Evolutionary conservation across 306 rosid species (phyloP).

Genomic region (Vicia villosa): DNA sequence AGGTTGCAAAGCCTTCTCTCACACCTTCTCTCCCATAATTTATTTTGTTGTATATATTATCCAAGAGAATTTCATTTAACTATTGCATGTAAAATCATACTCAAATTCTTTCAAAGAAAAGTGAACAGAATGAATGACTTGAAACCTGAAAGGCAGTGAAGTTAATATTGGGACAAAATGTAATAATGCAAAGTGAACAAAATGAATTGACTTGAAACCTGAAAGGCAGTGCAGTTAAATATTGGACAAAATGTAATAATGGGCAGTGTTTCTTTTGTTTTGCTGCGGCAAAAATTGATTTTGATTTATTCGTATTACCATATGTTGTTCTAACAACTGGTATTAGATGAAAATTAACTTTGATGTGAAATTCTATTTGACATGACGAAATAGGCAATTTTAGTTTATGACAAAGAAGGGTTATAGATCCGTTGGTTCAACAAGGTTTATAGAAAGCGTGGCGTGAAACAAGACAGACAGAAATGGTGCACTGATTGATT

Average conservation of each 20-base stretch:
- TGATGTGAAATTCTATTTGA: no score
- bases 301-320: no score
- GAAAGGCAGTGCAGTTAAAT: background rate
- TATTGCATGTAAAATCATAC: conserved; percentile 40
- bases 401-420: no score
- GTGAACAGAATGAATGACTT: conserved; percentile 13
- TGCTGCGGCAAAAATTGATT: no score
- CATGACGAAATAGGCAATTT: no score
- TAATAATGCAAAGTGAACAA: background rate
- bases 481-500: no score
- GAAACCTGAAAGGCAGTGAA: background rate
- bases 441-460: no score
- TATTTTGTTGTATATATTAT: conserved; percentile 32
- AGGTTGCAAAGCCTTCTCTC: conserved; percentile 86
- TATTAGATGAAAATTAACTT: no score
- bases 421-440: no score
- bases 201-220: conserved; percentile 7
- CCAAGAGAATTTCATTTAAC: conserved; percentile 29
- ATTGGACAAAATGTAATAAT: background rate
- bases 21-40: conserved; percentile 76
- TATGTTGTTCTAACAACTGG: no score
- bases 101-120: conserved; percentile 32
- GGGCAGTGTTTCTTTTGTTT: no score
- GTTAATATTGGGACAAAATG: background rate
- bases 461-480: no score